Evolutionary conservation across 2,329 filamentous ascomycete genomes (phyloP), one percentile per base, ranked within the genome.

Genomic region (Microsporum ferrugineum): DNA sequence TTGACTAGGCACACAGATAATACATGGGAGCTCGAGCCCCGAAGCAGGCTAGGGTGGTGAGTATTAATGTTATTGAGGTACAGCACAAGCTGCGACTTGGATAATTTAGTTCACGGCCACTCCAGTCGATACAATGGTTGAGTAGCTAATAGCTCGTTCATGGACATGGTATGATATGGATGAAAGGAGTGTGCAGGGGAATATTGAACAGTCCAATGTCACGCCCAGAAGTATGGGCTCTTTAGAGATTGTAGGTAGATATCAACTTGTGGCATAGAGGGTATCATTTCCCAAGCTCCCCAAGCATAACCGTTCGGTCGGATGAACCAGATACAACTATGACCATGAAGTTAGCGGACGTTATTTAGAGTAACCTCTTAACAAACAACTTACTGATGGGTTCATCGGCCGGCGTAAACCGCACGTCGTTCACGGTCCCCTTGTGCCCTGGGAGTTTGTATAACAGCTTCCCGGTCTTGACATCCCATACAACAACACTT

Each of bases 371-470:
- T 29, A 14, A 62, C 71, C 65, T 72, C 68, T 62, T n/a, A 45
- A 36, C 33, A 57, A 34, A 29, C 38, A 49, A 85, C 89, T 85
- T 82, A 96, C 91, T 82, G 64, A 96, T 88, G 23, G 91, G 90
- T 68, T 96, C 91, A 63, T 87, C 84, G 43, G 83, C 83, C 3
- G 92, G 91, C 57, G 89, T 87, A 71, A 99, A 95, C 67, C 95
- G 88, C 60, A 92, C 92, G 72, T 92, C 91, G 72, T 97, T 99
- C 58, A 97, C 94, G 0, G 89, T 89, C 38, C 92, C 94, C 75
- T 91, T 94, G 73, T 99, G 94, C 0, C 94, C 94, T 0, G 94
- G 94, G 59, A 99, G 80, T 76, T 97, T 97, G 76, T 96, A 95
- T 65, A 95, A 74, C 68, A 99, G 79, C 77, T 95, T 97, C 62